These are phyloP conservation scores for Candida maris DNA, from an alignment of 805 yeast genomes.

Conservation along the genomic window DNA sequence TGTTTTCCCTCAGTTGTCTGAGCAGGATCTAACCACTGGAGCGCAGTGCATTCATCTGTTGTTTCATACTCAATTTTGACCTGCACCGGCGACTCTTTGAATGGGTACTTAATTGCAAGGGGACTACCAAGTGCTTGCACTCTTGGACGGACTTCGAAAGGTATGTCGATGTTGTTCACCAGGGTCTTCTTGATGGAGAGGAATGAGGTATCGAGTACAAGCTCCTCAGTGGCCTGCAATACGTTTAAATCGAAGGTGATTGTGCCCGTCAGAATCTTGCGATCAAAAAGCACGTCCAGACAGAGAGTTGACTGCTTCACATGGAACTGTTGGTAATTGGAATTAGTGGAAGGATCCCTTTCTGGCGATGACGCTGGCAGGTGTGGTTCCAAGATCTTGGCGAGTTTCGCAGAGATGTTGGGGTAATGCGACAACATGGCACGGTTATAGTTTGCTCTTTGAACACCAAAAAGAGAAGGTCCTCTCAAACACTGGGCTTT, in stretches of 20 bases:
- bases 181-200: conserved; percentile 44
- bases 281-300: conserved; percentile 53
- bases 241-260: conserved; percentile 45
- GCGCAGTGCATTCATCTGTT: conserved; percentile 73
- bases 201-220: conserved; percentile 69
- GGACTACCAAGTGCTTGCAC: conserved; percentile 60
- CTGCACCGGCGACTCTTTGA: conserved; percentile 11
- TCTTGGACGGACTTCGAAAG: conserved; percentile 37
- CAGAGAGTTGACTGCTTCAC: conserved; percentile 51
- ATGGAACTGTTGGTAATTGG: conserved; percentile 58
- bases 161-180: conserved; percentile 38
- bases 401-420: conserved; percentile 23
- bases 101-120: conserved; percentile 34
- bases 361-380: conserved; percentile 47
- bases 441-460: too few species aligned
- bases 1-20: conserved; percentile 69
- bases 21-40: conserved; percentile 76
- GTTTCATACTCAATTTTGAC: conserved; percentile 55
- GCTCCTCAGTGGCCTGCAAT: conserved; percentile 26
- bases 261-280: conserved; percentile 49
- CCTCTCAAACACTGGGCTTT: too few species aligned
- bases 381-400: conserved; percentile 26
- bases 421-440: conserved; percentile 22
- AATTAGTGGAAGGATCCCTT: conserved; percentile 72
- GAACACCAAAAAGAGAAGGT: too few species aligned